These are phyloP conservation scores for Leonotis leonurus DNA, from an alignment of 257 asterid species.

Conservation along the genomic window DNA sequence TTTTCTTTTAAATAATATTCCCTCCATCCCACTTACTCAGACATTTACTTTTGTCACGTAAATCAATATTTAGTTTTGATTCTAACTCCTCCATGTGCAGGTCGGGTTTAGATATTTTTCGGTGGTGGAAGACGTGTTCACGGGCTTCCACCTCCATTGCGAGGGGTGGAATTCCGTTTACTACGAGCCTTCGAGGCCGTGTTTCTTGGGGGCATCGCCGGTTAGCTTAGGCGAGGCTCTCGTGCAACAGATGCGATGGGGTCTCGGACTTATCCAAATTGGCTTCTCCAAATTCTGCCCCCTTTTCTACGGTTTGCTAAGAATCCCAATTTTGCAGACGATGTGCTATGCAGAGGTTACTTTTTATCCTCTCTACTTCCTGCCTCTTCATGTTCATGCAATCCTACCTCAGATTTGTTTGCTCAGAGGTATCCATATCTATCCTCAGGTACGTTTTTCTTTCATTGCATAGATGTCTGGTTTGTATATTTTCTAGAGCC, in stretches of 20 bases:
- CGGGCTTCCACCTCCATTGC: constrained; percentile 39
- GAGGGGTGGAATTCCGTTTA: constrained; percentile 54
- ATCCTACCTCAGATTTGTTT: constrained; percentile 37
- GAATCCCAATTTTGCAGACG: constrained; percentile 34
- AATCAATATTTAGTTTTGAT: no score
- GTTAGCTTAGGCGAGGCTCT: constrained; percentile 37
- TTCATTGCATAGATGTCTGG: no score
- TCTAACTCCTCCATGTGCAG: no score
- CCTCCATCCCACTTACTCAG: no score
- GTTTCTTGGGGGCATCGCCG: constrained; percentile 45
- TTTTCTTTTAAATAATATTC: no score
- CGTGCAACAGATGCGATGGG: constrained; percentile 47
- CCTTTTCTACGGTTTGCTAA: constrained; percentile 28
- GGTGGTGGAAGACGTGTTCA: constrained; percentile 44
- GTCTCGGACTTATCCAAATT: constrained; percentile 30
- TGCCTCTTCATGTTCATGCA: constrained; percentile 26
- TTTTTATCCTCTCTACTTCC: constrained; percentile 8
- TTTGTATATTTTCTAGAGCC: no score
- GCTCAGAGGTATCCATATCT: constrained; percentile 27
- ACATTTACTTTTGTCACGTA: no score
- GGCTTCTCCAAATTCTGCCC: constrained; percentile 33
- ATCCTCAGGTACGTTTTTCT: constrained; percentile 41
- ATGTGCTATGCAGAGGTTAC: constrained; percentile 31
- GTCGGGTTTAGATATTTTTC: constrained; percentile 48
- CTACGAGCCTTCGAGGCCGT: constrained; percentile 31